Evolutionary conservation across 2,329 filamentous ascomycete species (phyloP), one percentile per base, ranked within the genome.

Genomic region (Penicillium expansum): DNA sequence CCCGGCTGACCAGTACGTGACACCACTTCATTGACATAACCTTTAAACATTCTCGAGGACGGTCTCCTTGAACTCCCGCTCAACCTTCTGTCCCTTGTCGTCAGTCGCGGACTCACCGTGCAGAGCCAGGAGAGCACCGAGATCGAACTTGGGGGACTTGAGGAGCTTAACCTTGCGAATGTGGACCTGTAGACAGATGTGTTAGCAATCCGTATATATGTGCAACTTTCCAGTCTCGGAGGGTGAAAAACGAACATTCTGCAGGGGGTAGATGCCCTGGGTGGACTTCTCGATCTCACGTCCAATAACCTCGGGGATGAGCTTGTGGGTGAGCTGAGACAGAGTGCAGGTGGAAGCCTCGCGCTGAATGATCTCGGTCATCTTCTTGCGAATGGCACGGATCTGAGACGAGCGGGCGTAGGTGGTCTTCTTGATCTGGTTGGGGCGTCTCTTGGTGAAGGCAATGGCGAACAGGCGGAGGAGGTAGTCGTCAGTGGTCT

Each of bases 381-480:
- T 99, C 91, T 99, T 97, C 86, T 92, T 94, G 81, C 94, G 90
- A 80, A 99, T 99, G 71, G 90, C 88, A 69, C 93, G 90, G 80
- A 97, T 97, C 83, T 99, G 94, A 67, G 94, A 97, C 67, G 91
- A 92, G 67, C 89, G 89, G 71, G 94, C 94, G 78, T 99, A 99
- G 78, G 94, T 99, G 74, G 94, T 99, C 90, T 97, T 99, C 90
- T 96, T 96, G 86, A 99, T 93, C 86, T 99, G 94, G 86, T 97
- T 99, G 73, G 91, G 92, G 76, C 94, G 89, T 81, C 92, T 87
- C 90, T 97, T 97, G 82, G 94, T 99, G 86, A 99, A 99, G 72
- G 91, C 94, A 72, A 99, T 99, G 79, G 91, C 91, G 84, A 99
- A 99, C 72, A 99, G 88, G 75, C 94, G 91, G 82, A 99, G 87